Evolutionary conservation across 2,329 filamentous ascomycete genomes (phyloP), one percentile per base, ranked within the genome.

Genomic region (Tricladium varicosporioides): DNA sequence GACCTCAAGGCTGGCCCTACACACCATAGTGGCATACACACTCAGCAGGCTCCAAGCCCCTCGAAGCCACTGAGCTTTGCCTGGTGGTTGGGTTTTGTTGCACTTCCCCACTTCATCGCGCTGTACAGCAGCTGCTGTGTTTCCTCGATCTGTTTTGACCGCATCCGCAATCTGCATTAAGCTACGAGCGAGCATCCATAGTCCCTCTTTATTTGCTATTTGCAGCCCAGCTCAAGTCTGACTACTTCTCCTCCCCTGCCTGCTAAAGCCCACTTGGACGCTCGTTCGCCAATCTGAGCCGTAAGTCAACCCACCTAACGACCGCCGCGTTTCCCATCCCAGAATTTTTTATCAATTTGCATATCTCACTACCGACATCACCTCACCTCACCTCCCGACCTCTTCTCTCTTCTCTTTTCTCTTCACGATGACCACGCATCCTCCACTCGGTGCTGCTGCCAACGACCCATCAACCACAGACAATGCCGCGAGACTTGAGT

Each of bases 401-500:
- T 45, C 15, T 49, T 60, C 64, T 63, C 62, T 63, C 59, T 62
- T 58, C 60, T 61, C 59, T 64, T 53, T 59, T 55, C 56, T 65
- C 63, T 63, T 60, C 66, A 70, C 66, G 60, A 71, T 70, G 68
- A 63, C 65, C 61, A 53, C 61, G 18, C 58, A 60, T 59, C 58
- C 59, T 40, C 36, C 64, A 57, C 53, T 58, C 33, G 58, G 49
- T 19, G 32, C 56, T 36, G 51, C 53, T 50, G 48, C 61, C 51
- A 18, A 56, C 40, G 48, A 51, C 43, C 19, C 46, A 46, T 22
- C 54, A 16, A 44, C 57, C 16, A 61, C 53, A 49, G 60, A 68
- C 48, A 53, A 68, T 70, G 68, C 67, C 69, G 50, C 67, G 68
- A 65, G 68, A 71, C 60, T 56, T 54, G 57, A 67, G 63, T 54